Evolutionary conservation across 176 grass and related monocot species (phyloP), one percentile per base, ranked within the genome.

Genomic region (Neostapfia colusana): DNA sequence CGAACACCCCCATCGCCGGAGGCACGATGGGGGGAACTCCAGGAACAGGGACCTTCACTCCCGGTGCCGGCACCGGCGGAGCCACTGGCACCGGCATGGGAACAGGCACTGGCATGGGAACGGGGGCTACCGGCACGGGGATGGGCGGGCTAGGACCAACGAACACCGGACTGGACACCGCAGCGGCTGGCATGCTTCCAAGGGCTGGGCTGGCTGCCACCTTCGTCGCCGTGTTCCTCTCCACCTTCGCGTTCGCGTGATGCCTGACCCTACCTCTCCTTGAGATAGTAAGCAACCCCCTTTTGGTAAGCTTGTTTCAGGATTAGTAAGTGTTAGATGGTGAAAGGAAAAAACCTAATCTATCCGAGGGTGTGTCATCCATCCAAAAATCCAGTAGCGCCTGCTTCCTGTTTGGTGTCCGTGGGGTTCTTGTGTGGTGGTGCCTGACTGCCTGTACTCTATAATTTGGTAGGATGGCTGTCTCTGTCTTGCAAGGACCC

Each of bases 31-130:
- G 82, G 13, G 77, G 62, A 61, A 83, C 86, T 8, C 16, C 69
- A 23, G 82, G 86, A 49, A 85, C 91, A 21, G 82, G 85, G 39
- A 85, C 91, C 46, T 88, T 91, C 72, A 91, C 91, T 10, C 91
- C 91, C 0, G 81, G 85, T 0, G 51, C 67, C 1, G 83, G 83
- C 4, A 79, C 75, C 10, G 84, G 78, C 42, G 74, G 80, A 8
- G 53, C 74, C 18, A 74, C 62, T 4, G 45, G 80, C 45, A 75
- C 80, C 15, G 71, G 71, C 70, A 82, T 66, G 44, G 59, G 70
- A 27, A 26, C 55, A 13, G 23, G 55, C 35, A 67, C 80, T 4
- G 71, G 71, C 44, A 82, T 65, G 43, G 58, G 70, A 28, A 7
- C 63, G 0, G 82, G 80, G 7, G 63, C 82, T 4, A 77, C 79